Evolutionary conservation across 257 asterid genomes (phyloP), one percentile per base, ranked within the genome.

Genomic region (Nicotiana benthamiana): DNA sequence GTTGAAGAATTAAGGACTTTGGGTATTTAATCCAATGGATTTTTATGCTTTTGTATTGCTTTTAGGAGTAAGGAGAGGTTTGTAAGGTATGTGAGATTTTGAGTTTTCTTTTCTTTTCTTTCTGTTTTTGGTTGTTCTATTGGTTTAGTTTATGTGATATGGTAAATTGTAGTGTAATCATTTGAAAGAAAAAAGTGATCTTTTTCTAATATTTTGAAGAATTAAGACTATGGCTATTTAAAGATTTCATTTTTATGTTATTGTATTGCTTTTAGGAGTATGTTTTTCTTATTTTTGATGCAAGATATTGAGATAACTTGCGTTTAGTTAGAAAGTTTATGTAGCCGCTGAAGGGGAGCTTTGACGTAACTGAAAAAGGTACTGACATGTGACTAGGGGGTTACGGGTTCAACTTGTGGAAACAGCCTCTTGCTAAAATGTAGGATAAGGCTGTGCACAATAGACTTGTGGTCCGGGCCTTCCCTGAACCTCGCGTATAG

Each of bases 21-120:
- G 22, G 43, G 77, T 52, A 16, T 15, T 52, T 16, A 52, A n/a
- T n/a, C n/a, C n/a, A 52, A 52, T 17, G 0, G 59, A 52, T 52
- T 52, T 52, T 5, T 68, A n/a, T 40, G 18, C 2, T 68, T 8
- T 40, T 40, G 48, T 40, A 40, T 40, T 12, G 62, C 34, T 74
- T 67, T 59, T 61, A 26, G 52, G 32, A 54, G 9, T 82, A 40
- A 87, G 79, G 97, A 89, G 82, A 94, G 87, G 95, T 88, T 87
- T 62, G 97, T 92, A 68, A 92, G 98, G 98, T 91, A 87, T 82
- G 88, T 43, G 22, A 26, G 60, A 59, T 51, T 64, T 77, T 57
- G 80, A 62, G 59, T 32, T 28, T 75, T 54, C 79, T 75, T 61
- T 83, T 75, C 2, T n/a, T 75, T 75, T 9, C 27, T 82, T 20